A percentile compares a stretch with the other conserved stretches of the same genome.
These are phyloP conservation scores for Parastagonospora avenae DNA, from an alignment of 2,329 filamentous ascomycete species.

Conservation along the genomic window DNA sequence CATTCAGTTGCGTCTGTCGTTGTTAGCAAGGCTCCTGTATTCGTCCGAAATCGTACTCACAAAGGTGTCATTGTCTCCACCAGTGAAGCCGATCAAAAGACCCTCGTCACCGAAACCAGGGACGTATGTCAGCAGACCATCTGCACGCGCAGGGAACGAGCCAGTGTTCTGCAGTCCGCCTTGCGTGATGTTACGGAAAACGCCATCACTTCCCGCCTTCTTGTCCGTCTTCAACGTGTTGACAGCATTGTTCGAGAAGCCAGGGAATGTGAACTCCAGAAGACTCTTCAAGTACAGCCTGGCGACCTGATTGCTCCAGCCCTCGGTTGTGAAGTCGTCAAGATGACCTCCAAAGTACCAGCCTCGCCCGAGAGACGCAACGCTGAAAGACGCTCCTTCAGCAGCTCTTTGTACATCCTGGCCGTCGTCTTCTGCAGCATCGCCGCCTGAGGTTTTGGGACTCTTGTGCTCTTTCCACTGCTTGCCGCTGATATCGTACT, in stretches of 20 bases:
- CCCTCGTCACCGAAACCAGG: conserved; percentile 78
- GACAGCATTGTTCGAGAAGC: conserved; percentile 68
- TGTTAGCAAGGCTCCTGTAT: conserved; percentile 8
- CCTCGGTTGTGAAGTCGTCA: conserved; percentile 66
- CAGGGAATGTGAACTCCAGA: conserved; percentile 76
- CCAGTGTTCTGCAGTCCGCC: conserved; percentile 69
- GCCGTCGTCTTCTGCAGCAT: conserved; percentile 62
- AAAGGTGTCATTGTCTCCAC: conserved; percentile 71
- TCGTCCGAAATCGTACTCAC: conserved; percentile 47
- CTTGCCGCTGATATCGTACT: conserved; percentile 66
- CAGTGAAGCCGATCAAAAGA: conserved; percentile 77
- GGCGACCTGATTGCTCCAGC: conserved; percentile 69
- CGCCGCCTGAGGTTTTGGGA: conserved; percentile 67
- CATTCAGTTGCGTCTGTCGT: conserved; percentile 67
- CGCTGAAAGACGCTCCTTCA: conserved; percentile 74
- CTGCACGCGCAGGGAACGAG: conserved; percentile 74
- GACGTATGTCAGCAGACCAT: conserved; percentile 74
- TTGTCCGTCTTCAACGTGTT: conserved; percentile 58
- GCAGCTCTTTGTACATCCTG: conserved; percentile 69
- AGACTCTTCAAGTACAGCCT: conserved; percentile 75
- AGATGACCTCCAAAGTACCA: conserved; percentile 82
- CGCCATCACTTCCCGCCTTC: conserved; percentile 65
- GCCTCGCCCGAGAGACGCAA: conserved; percentile 71
- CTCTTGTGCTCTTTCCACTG: conserved; percentile 67
- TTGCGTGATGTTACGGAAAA: conserved; percentile 75